Conservation (phyloP, 2,329 filamentous ascomycete genomes). For the Sporothrix mexicana region DNA sequence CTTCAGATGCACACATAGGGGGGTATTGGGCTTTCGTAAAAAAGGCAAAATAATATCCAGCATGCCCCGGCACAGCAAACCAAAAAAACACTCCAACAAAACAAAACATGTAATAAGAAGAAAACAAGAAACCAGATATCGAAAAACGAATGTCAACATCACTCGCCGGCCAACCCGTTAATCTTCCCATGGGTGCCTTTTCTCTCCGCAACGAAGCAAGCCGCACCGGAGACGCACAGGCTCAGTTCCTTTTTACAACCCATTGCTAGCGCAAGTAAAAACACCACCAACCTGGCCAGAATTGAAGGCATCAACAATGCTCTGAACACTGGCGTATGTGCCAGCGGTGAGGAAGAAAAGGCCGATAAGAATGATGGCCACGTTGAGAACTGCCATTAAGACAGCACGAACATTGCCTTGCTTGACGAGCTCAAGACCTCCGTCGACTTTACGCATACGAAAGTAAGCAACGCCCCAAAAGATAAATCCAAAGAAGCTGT, state of each 20-base stretch:
- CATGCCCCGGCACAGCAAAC: background rate
- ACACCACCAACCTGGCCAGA: conserved; percentile 68
- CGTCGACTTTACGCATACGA: conserved; percentile 72
- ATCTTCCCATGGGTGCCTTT: too few species aligned
- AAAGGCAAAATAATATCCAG: background rate
- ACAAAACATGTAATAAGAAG: conserved; percentile 5
- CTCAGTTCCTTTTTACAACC: conserved; percentile 51
- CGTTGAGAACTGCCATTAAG: conserved; percentile 68
- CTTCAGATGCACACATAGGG: too few species aligned
- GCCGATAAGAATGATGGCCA: conserved; percentile 74
- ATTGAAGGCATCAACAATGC: conserved; percentile 75
- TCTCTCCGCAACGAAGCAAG: too few species aligned
- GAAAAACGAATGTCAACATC: background rate
- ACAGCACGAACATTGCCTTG: conserved; percentile 58
- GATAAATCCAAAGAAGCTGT: conserved; percentile 94
- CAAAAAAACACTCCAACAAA: background rate
- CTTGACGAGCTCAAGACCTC: conserved; percentile 58
- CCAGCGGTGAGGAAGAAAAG: conserved; percentile 82
- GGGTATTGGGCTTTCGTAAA: background rate
- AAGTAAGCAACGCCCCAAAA: conserved; percentile 89
- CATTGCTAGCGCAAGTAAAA: conserved; percentile 76
- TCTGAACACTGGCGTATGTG: conserved; percentile 78
- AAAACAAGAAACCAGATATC: background rate
- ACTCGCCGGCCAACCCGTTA: too few species aligned
- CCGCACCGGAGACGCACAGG: too few species aligned